Percentiles rank a stretch among this genome's conserved stretches.
Evolutionary conservation across 2,329 filamentous ascomycete species (phyloP).

Genomic region (Stachybotrys echinatus): DNA sequence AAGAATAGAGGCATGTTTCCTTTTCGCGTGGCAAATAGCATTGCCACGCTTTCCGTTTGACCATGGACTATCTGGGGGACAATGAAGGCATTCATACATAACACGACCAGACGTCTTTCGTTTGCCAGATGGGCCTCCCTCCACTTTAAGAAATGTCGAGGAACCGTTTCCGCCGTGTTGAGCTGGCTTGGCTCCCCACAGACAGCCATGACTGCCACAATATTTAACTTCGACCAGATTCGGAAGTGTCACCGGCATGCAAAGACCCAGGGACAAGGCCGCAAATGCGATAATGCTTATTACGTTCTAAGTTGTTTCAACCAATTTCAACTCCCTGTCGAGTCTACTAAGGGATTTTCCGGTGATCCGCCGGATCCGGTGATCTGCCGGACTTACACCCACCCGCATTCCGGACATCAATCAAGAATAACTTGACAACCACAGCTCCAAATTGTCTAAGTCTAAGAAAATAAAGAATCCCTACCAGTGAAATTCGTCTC

Average conservation of each 20-base stretch:
- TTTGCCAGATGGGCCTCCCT: too few relatives aligned
- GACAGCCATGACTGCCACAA: too few relatives aligned
- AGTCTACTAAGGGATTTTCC: background rate
- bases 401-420: background rate
- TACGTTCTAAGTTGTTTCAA: too few relatives aligned
- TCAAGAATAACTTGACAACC: background rate
- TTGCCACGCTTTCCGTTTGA: background rate
- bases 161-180: too few relatives aligned
- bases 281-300: too few relatives aligned
- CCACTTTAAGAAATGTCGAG: too few relatives aligned
- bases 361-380: too few relatives aligned
- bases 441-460: background rate
- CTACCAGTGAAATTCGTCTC: background rate
- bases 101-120: background rate
- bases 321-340: too few relatives aligned
- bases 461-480: slow-evolving; percentile 1
- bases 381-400: background rate
- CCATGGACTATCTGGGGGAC: background rate
- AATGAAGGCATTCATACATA: background rate
- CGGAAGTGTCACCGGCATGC: too few relatives aligned
- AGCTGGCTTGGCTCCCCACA: too few relatives aligned
- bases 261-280: too few relatives aligned
- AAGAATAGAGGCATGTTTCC: background rate
- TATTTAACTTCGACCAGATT: too few relatives aligned
- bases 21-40: background rate